Percentiles rank a stretch among this genome's conserved stretches.
Conservation (phyloP, 1,139 yeast species). For the Suhomyces anneliseae region DNA sequence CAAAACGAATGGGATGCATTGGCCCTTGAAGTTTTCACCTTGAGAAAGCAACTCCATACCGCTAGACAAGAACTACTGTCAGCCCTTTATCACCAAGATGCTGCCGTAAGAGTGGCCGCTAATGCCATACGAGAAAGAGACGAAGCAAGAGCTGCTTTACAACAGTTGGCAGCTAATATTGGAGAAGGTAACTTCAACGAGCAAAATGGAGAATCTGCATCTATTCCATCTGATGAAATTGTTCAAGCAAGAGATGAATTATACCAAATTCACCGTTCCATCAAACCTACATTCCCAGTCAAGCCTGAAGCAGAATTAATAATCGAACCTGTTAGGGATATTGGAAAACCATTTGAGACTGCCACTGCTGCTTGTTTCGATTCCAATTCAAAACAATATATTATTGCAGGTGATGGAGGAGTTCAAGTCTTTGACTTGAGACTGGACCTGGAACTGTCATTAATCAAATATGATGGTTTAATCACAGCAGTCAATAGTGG, state of each 20-base stretch:
- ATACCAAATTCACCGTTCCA: constrained; percentile 43
- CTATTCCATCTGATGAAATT: constrained; percentile 26
- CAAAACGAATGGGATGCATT: constrained; percentile 92
- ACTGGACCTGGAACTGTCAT: constrained; percentile 4
- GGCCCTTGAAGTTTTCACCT: constrained; percentile 74
- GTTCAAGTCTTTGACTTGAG: constrained; percentile 5
- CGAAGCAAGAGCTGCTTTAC: constrained; percentile 62
- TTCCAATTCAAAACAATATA: constrained; percentile 13
- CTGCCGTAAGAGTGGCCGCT: constrained; percentile 86
- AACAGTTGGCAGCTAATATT: constrained; percentile 39
- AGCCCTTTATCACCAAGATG: constrained; percentile 83
- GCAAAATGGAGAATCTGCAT: background rate
- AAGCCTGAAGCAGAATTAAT: constrained; percentile 16
- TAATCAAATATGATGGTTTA: background rate
- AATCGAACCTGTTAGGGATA: constrained; percentile 9
- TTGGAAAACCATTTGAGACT: constrained; percentile 17
- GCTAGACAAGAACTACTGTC: constrained; percentile 74
- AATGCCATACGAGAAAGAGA: constrained; percentile 71
- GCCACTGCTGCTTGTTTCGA: constrained; percentile 15
- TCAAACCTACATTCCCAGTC: constrained; percentile 36
- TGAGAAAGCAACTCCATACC: constrained; percentile 67
- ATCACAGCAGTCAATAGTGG: constrained; percentile 5
- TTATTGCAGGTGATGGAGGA: constrained; percentile 13
- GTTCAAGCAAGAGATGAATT: constrained; percentile 37
- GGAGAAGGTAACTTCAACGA: constrained; percentile 4